Evolutionary conservation across 306 rosid species (phyloP).

Genomic region (Quercus mongolica): DNA sequence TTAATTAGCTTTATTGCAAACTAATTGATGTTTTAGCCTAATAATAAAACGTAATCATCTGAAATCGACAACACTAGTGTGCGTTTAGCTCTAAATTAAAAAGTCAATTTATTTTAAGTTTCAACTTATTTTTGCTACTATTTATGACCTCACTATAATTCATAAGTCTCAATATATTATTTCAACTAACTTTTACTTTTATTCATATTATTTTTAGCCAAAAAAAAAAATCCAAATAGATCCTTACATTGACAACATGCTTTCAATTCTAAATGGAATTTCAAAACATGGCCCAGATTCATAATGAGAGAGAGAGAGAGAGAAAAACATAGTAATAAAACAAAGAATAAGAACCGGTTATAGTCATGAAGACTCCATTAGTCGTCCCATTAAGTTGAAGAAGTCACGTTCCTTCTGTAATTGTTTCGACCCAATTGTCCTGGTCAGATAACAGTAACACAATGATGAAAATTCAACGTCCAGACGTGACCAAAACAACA

Average conservation of each 20-base stretch:
- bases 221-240: too few species aligned
- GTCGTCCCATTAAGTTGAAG: not conserved
- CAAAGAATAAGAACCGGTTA: not conserved
- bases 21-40: too few species aligned
- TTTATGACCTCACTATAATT: rapidly evolving
- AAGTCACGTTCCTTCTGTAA: not conserved
- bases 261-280: too few species aligned
- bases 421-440: not conserved
- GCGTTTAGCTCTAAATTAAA: too few species aligned
- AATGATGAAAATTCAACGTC: not conserved
- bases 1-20: too few species aligned
- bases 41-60: too few species aligned
- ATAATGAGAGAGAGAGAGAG: too few species aligned
- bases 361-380: not conserved
- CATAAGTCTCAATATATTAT: rapidly evolving
- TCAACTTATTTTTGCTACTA: too few species aligned
- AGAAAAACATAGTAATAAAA: not conserved
- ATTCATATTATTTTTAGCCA: rapidly evolving
- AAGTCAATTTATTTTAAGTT: rapidly evolving
- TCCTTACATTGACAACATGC: too few species aligned
- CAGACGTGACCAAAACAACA: not conserved
- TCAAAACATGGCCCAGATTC: too few species aligned
- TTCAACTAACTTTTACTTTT: too few species aligned
- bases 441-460: not conserved
- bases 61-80: rapidly evolving